Conservation (phyloP, 2,329 filamentous ascomycete species). For the Botryosphaeria agaves region DNA sequence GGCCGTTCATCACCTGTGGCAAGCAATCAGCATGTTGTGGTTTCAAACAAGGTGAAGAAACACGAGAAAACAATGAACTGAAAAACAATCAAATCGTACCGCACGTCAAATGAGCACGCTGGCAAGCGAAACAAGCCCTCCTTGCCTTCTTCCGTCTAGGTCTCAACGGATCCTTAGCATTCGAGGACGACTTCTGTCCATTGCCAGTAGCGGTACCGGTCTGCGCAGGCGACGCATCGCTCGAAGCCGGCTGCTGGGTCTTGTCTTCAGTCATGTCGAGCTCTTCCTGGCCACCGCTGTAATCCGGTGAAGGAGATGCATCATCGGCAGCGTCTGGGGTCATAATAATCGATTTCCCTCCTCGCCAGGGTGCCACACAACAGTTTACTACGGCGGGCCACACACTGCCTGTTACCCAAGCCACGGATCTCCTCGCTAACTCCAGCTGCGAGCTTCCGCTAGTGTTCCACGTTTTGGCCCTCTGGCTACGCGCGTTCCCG, state of each 20-base stretch:
- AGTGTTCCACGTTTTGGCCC: no score
- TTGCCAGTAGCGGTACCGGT: no score
- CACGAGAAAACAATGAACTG: no score
- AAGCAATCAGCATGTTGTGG: conserved; percentile 7
- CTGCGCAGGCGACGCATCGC: conserved; percentile 17
- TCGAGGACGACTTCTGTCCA: conserved; percentile 18
- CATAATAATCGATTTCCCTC: conserved; percentile 26
- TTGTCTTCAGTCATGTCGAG: conserved; percentile 27
- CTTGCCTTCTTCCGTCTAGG: conserved; percentile 91
- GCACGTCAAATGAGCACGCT: conserved; percentile 92
- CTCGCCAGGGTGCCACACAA: conserved; percentile 3
- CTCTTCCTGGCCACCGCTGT: conserved; percentile 22
- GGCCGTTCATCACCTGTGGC: conserved; percentile 77
- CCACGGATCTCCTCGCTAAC: conserved; percentile 8
- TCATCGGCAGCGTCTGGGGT: conserved; percentile 28
- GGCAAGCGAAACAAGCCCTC: conserved; percentile 89
- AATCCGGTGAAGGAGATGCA: conserved; percentile 28
- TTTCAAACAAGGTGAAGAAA: no score
- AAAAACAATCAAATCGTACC: conserved; percentile 42
- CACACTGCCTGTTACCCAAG: background rate
- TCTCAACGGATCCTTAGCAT: conserved; percentile 75
- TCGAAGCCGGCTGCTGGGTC: conserved; percentile 18
- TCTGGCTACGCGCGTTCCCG: background rate
- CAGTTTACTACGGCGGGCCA: no score
- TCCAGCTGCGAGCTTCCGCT: no score